These are phyloP conservation scores for Anthoceros angustus DNA, from an alignment of 225 moss, liverwort and hornwort species.

Conservation along the genomic window DNA sequence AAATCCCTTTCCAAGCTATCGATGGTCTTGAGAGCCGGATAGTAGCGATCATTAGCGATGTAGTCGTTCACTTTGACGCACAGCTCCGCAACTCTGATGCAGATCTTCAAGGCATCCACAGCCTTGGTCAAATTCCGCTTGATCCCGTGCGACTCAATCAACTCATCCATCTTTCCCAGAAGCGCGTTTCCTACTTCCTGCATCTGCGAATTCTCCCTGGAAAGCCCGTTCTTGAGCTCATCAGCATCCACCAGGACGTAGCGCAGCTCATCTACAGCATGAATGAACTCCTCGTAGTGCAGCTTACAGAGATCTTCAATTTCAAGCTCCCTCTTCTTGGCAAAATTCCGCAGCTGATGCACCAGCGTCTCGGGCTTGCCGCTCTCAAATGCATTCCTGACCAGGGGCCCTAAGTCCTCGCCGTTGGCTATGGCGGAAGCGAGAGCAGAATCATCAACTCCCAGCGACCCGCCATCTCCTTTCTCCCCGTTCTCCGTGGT, in stretches of 20 bases:
- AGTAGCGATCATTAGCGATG: constrained; percentile 69
- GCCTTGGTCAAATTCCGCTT: constrained; percentile 79
- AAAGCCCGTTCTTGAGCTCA: constrained; percentile 74
- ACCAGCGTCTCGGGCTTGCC: constrained; percentile 86
- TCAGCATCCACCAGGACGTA: constrained; percentile 93
- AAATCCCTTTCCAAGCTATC: constrained; percentile 87
- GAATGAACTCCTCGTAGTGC: constrained; percentile 96
- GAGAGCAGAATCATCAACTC: constrained; percentile 74
- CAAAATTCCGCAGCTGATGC: constrained; percentile 77
- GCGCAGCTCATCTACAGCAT: constrained; percentile 81
- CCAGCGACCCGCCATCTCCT: constrained; percentile 39
- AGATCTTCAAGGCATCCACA: constrained; percentile 70
- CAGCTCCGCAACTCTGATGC: constrained; percentile 68
- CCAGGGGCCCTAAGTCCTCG: constrained; percentile 80
- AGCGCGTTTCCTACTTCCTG: constrained; percentile 72
- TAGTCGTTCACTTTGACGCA: constrained; percentile 76
- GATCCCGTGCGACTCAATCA: constrained; percentile 80
- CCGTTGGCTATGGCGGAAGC: constrained; percentile 86
- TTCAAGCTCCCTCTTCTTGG: constrained; percentile 88
- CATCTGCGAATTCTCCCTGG: constrained; percentile 69
- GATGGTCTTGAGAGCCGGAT: constrained; percentile 78
- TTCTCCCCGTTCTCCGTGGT: constrained; percentile 37
- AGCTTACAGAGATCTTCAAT: constrained; percentile 97
- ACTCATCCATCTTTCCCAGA: constrained; percentile 53
- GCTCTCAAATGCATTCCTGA: constrained; percentile 74